Base-by-base conservation (phyloP, 2,329 filamentous ascomycete species). In the Phaeosphaeriaceae sp. region DNA sequence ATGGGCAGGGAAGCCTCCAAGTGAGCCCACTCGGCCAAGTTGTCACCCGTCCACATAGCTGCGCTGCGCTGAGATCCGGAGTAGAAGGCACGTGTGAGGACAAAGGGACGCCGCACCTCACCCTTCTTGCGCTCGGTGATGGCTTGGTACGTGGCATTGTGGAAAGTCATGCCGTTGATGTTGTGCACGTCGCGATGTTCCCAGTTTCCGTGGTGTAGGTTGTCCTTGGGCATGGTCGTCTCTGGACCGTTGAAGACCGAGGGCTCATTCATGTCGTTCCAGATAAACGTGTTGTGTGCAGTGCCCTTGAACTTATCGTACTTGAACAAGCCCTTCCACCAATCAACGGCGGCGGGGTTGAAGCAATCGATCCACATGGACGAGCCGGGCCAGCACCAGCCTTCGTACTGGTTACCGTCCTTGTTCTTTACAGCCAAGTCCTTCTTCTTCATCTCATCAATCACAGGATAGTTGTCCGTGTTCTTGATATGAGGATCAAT, bases 231-330 rank as follows among this genome's bases (percentile, higher is more conserved):
- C 93, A 98, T 98, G 5, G 94, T 98, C 2, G 93, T 96, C 78
- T 99, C 95, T 0, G 95, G 95, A 0, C 95, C 95, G 76, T 98
- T 98, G 83, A 99, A 99, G 1, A 99, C 95, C 0, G 95, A 98
- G 0, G 95, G 95, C 81, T 99, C 95, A 75, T 97, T 98, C 95
- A 99, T 99, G 77, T 99, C 95, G 77, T 99, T 99, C 95, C 95
- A 99, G 70, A 99, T 88, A 78, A 92, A 97, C 0, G 92, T 89
- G 77, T 98, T 99, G 63, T 89, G 84, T 68, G 89, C 85, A 1
- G 92, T 92, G 48, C 93, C 93, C 77, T 92, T 91, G 84, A 97
- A 99, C 42, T 81, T 86, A 74, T 92, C 88, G 66, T 96, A 98
- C 70, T 91, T 89, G 85, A 96, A 98, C 11, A 98, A 85, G 2